Base-by-base conservation (phyloP, 2,329 filamentous ascomycete genomes). In the Claviceps sp. region DNA sequence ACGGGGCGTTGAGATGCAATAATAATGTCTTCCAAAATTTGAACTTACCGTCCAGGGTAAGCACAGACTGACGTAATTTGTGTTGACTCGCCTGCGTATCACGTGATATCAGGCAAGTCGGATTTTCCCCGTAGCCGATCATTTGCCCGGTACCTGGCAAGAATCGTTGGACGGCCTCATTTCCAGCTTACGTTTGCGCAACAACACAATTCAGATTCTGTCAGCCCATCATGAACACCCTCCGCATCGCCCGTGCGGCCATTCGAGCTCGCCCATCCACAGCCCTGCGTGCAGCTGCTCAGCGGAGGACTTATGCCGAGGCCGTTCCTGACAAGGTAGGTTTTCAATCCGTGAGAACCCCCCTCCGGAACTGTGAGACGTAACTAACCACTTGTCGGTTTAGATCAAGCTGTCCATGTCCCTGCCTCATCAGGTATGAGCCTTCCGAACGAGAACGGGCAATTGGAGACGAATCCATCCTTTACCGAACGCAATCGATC, bases 341-440 rank as follows among this genome's bases (percentile, higher is more conserved):
- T 53, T 48, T 55, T 51, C 56, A 52, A 51, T 56, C 55, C 51
- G 53, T 52, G 38, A 54, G 57, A 55, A 56, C 56, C 55, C 56
- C 50, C 50, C 51, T 55, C 49, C 50, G 46, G 50, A 54, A 17
- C 11, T 17, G 7, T 23, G 51, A 52, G 39, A 29, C 43, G 47
- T 56, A 61, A 58, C 59, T 64, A 52, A 63, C 59, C 55, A 47
- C 49, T 46, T 57, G 55, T 54, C 9, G 13, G 17, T 23, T 34
- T 62, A 84, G 81, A 95, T 98, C 80, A 94, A 95, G 84, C 84
- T 98, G 77, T 95, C 88, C 79, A 79, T 98, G 77, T 83, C 87
- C 70, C 86, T 98, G 64, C 93, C 93, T 76, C 91, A 97, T 77
- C 87, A 96, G 89, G 93, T 97, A 88, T 74, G 86, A 67, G 55